Evolutionary conservation across 306 rosid species (phyloP), one percentile per base, ranked within the genome.

Genomic region (Alnus glutinosa): DNA sequence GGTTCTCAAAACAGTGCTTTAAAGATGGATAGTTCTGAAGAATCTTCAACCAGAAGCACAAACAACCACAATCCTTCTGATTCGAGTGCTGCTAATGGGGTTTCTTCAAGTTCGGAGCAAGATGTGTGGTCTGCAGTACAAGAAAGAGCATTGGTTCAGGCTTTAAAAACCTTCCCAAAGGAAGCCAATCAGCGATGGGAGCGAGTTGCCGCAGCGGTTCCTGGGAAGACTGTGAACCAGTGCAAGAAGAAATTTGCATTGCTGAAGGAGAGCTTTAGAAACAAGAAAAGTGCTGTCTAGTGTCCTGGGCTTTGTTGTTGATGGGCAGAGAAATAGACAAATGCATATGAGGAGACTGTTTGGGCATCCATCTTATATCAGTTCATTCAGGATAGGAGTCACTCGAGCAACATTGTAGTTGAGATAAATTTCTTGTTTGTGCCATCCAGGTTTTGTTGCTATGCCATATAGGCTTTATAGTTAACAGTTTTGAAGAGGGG

Each of bases 81-180:
- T 76, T 37, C 81, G 0, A 79, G n/a, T 44, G 36, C 84, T 78
- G 85, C 86, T 59, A 86, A 87, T 78, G 97, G 89, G 58, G 86
- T 78, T 68, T 55, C 88, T 10, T 89, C 91, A 8, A 82, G 80
- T 84, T 82, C 88, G 15, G 99, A 89, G 18, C 98, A 88, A 68
- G 98, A 96, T 9, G 82, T 73, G 67, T 96, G 99, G 98, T 90
- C 99, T 59, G 90, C 89, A 39, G 92, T 89, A 67, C 99, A 96
- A 85, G 99, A 96, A 76, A 85, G 89, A 77, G 99, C 99, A 34
- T 85, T 96, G 77, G 94, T 96, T 80, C 97, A 96, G 88, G 99
- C 99, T 63, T 83, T 96, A 54, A 93, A 96, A 86, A 89, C 99
- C 76, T 96, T 96, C 63, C 97, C 99, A 66, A 96, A 91, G 86